Evolutionary conservation across 2,329 filamentous ascomycete species (phyloP), one percentile per base, ranked within the genome.

Genomic region (Fusarium aywerte): DNA sequence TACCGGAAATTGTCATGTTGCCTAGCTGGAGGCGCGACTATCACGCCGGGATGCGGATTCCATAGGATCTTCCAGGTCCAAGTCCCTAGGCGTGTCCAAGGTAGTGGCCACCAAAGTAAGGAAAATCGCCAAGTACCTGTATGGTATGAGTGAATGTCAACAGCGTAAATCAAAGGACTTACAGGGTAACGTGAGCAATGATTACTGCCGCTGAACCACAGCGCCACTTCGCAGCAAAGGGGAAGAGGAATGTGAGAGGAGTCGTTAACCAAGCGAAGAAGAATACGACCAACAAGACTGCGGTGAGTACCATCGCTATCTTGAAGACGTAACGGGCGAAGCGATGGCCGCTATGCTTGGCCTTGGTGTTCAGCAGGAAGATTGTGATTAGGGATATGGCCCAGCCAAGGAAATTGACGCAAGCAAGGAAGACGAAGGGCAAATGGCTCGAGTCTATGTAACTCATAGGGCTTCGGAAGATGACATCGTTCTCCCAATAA

Each of bases 131-230:
- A 74, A 12, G 8, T 69, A 15, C 29, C 73, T 75, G 25, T 29
- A 33, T 6, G 7, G n/a, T 16, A 54, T 74, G 32, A 74, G 60
- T 42, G 20, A 44, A 16, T 39, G 32, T 12, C 25, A 9, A 27
- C 25, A 27, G 25, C 7, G 25, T 9, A 9, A 7, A 21, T 18
- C 15, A 32, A 6, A 11, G n/a, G 12, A 68, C 72, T 65, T 60
- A 76, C 75, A 76, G 4, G 38, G 64, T 70, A 36, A 74, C 11
- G 43, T 75, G 66, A 16, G 47, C 51, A 57, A 70, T 29, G n/a
- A 58, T 16, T 21, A 65, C 50, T 16, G 71, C 58, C 16, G 50
- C 42, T n/a, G 39, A 49, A 40, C 50, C 44, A 8, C 33, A 15
- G 12, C 8, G 7, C 35, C 49, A 54, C 2, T 11, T 6, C 3